A percentile compares a stretch with the other conserved stretches of the same genome.
Evolutionary conservation across 1,284 basidiomycete genomes (phyloP).

Genomic region (Ganoderma multipileum): DNA sequence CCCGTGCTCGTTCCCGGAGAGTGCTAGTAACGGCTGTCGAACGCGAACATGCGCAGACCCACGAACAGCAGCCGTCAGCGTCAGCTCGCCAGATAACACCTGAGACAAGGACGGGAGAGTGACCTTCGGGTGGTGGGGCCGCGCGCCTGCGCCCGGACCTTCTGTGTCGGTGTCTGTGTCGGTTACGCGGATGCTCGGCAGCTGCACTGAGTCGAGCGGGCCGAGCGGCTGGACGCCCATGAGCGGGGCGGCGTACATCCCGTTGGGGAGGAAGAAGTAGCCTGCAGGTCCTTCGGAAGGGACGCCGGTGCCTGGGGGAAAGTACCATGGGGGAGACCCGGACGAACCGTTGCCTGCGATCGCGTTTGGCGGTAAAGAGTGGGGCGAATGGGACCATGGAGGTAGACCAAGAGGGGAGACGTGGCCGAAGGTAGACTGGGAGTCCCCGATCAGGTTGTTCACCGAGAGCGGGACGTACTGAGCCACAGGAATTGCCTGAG

Average conservation of each 20-base stretch:
- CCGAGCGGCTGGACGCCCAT: background rate
- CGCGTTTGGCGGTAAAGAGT: background rate
- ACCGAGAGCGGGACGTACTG: conserved; percentile 2
- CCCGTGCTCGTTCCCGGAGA: conserved; percentile 8
- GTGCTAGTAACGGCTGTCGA: conserved; percentile 18
- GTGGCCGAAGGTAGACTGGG: background rate
- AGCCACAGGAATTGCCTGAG: background rate
- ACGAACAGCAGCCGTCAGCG: conserved; percentile 14
- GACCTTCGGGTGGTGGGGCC: conserved; percentile 12
- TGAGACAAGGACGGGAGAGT: conserved; percentile 23
- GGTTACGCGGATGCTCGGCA: conserved; percentile 22
- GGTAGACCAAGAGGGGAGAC: background rate
- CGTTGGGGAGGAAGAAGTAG: conserved; percentile 1
- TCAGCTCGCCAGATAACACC: conserved; percentile 17
- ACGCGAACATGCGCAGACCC: background rate
- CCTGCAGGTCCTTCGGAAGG: background rate
- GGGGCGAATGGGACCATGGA: background rate
- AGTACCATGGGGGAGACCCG: background rate
- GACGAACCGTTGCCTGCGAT: background rate
- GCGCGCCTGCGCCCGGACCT: background rate
- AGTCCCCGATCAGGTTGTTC: background rate
- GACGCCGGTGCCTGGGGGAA: background rate
- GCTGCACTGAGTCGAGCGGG: conserved; percentile 8
- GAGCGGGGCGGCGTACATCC: background rate
- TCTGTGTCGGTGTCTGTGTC: background rate